A percentile compares a stretch with the other conserved stretches of the same genome.
These are phyloP conservation scores for Trichophyton verrucosum DNA, from an alignment of 2,329 filamentous ascomycete genomes.

Conservation along the genomic window DNA sequence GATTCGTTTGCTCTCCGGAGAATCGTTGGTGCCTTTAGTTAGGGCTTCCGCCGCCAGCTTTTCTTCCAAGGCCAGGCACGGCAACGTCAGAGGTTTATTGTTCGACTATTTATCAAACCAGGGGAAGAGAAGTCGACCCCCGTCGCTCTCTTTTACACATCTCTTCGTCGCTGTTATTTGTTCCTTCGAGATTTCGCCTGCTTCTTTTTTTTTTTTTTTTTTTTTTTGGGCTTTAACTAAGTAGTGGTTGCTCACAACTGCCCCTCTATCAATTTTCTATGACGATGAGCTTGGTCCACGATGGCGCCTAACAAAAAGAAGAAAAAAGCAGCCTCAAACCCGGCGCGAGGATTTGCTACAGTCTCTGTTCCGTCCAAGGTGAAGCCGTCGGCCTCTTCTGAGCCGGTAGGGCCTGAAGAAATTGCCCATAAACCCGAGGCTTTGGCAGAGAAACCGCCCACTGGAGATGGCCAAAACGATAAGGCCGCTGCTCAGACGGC, in stretches of 20 bases:
- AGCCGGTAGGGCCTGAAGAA: slow-evolving; percentile 3
- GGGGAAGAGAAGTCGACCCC: not conserved
- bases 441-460: not conserved
- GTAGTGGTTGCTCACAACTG: too few species aligned
- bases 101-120: not conserved
- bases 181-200: not conserved
- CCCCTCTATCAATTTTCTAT: not conserved
- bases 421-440: not conserved
- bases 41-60: not conserved
- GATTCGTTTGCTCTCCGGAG: not conserved
- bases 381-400: slow-evolving; percentile 39
- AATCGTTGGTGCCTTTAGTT: not conserved
- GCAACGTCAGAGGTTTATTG: too few species aligned
- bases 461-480: slow-evolving; percentile 13
- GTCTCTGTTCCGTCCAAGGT: slow-evolving; percentile 79
- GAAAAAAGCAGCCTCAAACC: slow-evolving; percentile 78
- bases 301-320: slow-evolving; percentile 37
- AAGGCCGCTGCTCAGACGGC: not conserved
- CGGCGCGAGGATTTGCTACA: slow-evolving; percentile 84
- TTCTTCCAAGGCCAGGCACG: too few species aligned
- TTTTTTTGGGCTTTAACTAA: too few species aligned
- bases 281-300: not conserved
- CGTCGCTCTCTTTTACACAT: not conserved
- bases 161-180: not conserved
- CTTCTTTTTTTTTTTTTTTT: not conserved